Percentiles rank a stretch among this genome's conserved stretches.
Evolutionary conservation across 1,284 basidiomycete species (phyloP).

Genomic region (Cryptococcus floricola): DNA sequence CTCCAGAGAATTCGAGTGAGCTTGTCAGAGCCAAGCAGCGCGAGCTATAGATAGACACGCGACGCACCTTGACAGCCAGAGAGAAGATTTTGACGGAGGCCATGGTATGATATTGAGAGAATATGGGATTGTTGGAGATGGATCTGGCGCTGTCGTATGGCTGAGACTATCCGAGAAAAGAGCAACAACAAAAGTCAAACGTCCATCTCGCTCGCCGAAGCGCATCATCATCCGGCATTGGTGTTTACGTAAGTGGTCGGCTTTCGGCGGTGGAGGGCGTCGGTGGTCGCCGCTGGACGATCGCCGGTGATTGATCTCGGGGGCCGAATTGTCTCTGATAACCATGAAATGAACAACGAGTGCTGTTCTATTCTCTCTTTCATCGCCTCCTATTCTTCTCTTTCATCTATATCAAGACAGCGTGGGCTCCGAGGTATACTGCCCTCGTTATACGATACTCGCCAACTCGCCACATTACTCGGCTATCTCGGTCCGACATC

Average conservation of each 20-base stretch:
- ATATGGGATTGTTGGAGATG: neutral
- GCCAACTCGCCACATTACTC: too few relatives aligned
- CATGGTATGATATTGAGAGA: conserved; percentile 50
- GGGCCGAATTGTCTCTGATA: too few relatives aligned
- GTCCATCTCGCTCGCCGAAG: neutral
- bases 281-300: too few relatives aligned
- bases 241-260: neutral
- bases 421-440: too few relatives aligned
- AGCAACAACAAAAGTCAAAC: neutral
- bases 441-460: too few relatives aligned
- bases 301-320: too few relatives aligned
- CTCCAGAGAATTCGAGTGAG: neutral
- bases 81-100: conserved; percentile 66
- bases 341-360: too few relatives aligned
- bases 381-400: too few relatives aligned
- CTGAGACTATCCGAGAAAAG: neutral
- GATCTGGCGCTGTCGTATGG: neutral
- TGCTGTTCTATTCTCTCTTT: too few relatives aligned
- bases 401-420: too few relatives aligned
- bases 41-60: conserved; percentile 37
- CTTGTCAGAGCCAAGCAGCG: neutral
- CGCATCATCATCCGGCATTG: neutral
- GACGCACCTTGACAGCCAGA: conserved; percentile 62
- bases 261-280: too few relatives aligned
- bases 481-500: neutral